Percentiles rank a stretch among this genome's conserved stretches.
Evolutionary conservation across 495 filamentous ascomycete genomes (phyloP).

Genomic region (Monascus purpureus): DNA sequence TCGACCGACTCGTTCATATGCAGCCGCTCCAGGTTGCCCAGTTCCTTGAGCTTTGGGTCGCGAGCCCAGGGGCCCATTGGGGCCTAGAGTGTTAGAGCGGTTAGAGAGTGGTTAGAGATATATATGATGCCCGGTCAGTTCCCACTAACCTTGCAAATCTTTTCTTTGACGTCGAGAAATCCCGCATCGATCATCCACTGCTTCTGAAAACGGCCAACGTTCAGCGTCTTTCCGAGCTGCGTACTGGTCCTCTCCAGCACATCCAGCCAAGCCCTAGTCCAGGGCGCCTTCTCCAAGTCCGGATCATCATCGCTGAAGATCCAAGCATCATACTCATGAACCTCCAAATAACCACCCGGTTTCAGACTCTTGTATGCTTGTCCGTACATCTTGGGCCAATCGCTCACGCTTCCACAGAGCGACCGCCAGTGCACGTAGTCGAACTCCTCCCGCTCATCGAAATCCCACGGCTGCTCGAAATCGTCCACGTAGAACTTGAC

Average conservation of each 20-base stretch:
- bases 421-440: conserved; percentile 40
- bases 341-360: conserved; percentile 38
- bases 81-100: too few relatives aligned
- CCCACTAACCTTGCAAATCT: conserved; percentile 29
- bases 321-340: conserved; percentile 23
- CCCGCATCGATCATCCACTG: conserved; percentile 18
- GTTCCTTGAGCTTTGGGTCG: conserved; percentile 32
- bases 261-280: conserved; percentile 12
- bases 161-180: conserved; percentile 21
- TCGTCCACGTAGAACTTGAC: conserved; percentile 36
- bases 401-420: conserved; percentile 26
- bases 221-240: conserved; percentile 26
- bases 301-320: neutral
- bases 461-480: conserved; percentile 23
- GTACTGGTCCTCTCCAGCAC: conserved; percentile 17
- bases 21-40: conserved; percentile 27
- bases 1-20: conserved; percentile 29
- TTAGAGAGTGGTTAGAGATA: too few relatives aligned
- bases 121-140: too few relatives aligned
- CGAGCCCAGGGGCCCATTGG: conserved; percentile 37
- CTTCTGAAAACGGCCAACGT: conserved; percentile 12
- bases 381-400: conserved; percentile 26
- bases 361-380: conserved; percentile 11
- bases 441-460: conserved; percentile 19
- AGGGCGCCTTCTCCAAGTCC: conserved; percentile 15